A percentile compares a stretch with the other conserved stretches of the same genome.
These are phyloP conservation scores for Micractinium conductrix DNA, from an alignment of 139 green algal species.

Conservation along the genomic window DNA sequence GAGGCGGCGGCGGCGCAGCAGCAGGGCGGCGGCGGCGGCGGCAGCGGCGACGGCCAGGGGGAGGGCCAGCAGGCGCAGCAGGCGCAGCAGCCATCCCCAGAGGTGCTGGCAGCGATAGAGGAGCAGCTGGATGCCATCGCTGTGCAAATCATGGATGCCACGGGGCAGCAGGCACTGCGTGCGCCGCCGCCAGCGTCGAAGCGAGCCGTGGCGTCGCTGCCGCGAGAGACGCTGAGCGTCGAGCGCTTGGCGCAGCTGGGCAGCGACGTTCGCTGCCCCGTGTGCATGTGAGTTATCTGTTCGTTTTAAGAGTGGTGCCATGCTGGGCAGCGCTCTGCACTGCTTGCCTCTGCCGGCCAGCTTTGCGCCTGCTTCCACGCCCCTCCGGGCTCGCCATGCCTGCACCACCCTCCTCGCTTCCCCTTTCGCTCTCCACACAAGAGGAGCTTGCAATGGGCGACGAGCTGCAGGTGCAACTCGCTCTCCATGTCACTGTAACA, in stretches of 20 bases:
- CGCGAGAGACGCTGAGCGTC: conserved; percentile 27
- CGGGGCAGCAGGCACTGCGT: conserved; percentile 2
- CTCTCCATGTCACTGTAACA: too few species aligned
- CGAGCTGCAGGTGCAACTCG: too few species aligned
- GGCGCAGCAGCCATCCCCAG: background rate
- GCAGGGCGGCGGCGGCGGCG: background rate
- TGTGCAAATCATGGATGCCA: conserved; percentile 40
- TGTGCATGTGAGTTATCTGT: conserved; percentile 61
- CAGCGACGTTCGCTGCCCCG: conserved; percentile 38
- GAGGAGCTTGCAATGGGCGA: too few species aligned
- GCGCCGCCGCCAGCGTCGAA: conserved; percentile 52
- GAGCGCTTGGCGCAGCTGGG: conserved; percentile 47
- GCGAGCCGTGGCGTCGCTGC: conserved; percentile 42
- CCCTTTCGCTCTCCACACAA: too few species aligned
- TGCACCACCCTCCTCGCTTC: background rate
- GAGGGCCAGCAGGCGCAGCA: background rate
- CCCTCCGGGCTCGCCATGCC: background rate
- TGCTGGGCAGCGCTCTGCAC: background rate
- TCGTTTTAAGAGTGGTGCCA: too few species aligned
- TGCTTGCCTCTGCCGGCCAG: background rate
- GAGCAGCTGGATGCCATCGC: conserved; percentile 18
- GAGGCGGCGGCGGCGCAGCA: background rate
- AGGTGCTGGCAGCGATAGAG: conserved; percentile 3
- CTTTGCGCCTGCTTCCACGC: too few species aligned
- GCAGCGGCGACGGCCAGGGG: background rate